These are phyloP conservation scores for Linnemannia hyalina DNA, from an alignment of 192 early-diverging fungal species.

Conservation along the genomic window DNA sequence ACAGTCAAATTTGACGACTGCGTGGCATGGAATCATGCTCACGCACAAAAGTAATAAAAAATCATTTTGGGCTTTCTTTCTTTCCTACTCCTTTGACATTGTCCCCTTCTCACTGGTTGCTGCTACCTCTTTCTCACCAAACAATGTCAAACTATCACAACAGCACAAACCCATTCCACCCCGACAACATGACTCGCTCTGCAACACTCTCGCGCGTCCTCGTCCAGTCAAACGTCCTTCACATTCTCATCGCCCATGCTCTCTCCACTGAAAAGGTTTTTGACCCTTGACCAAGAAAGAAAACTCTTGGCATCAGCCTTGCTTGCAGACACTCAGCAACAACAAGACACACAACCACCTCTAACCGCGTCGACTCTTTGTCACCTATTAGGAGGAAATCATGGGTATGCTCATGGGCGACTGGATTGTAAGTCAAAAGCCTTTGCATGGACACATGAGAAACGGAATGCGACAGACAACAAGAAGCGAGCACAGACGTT, in stretches of 20 bases:
- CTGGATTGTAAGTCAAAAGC: constrained; percentile 57
- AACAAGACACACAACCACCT: neutral
- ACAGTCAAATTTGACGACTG: constrained; percentile 87
- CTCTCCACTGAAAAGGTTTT: constrained; percentile 64
- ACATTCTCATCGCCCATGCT: constrained; percentile 61
- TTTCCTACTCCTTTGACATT: neutral
- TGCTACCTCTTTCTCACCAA: neutral
- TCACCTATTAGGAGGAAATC: constrained; percentile 60
- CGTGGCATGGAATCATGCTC: constrained; percentile 75
- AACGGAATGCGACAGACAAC: neutral
- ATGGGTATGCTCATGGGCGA: constrained; percentile 69
- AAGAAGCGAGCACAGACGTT: neutral
- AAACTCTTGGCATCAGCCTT: neutral
- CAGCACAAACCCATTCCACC: constrained; percentile 46
- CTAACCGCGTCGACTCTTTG: neutral
- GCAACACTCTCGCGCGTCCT: constrained; percentile 51
- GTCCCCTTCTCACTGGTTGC: neutral
- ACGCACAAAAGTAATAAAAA: neutral
- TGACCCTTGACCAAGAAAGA: neutral
- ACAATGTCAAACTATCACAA: constrained; percentile 22
- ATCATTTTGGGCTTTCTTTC: neutral
- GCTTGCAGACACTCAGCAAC: neutral
- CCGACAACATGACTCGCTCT: constrained; percentile 53
- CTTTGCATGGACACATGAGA: neutral
- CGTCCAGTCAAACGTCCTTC: constrained; percentile 59